Evolutionary conservation across 768 basidiomycete genomes (phyloP).

Genomic region (Lactarius quietus): DNA sequence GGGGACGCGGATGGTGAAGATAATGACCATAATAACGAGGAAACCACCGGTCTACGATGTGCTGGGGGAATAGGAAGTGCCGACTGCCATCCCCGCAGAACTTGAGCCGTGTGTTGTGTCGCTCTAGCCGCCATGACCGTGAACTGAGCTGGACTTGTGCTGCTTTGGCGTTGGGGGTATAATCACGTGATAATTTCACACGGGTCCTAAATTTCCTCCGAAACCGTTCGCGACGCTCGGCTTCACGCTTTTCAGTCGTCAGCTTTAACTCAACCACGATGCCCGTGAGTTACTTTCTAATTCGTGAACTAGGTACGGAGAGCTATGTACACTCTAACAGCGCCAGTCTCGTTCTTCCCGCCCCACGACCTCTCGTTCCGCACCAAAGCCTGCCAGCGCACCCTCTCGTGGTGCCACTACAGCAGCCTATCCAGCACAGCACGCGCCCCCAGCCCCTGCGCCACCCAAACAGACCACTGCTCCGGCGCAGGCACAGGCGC

Average conservation of each 20-base stretch:
- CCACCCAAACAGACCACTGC: conserved; percentile 30
- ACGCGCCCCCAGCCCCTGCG: conserved; percentile 38
- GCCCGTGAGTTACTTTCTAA: conserved; percentile 42
- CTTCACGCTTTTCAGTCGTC: conserved; percentile 7
- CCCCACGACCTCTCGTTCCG: conserved; percentile 40
- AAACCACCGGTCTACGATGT: conserved; percentile 22
- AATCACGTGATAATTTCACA: conserved; percentile 17
- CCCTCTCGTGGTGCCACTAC: conserved; percentile 34
- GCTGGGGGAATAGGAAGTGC: conserved; percentile 13
- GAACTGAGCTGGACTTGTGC: background rate
- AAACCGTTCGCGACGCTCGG: conserved; percentile 7
- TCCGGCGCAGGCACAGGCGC: conserved; percentile 30
- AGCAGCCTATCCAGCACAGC: conserved; percentile 30
- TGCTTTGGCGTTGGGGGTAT: background rate
- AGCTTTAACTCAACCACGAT: conserved; percentile 32
- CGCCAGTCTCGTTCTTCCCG: conserved; percentile 78
- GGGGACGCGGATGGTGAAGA: conserved; percentile 20
- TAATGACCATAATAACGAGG: conserved; percentile 28
- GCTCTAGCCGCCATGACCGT: conserved; percentile 11
- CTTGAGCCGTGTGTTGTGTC: conserved; percentile 12
- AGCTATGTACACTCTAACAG: conserved; percentile 36
- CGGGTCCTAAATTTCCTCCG: conserved; percentile 1
- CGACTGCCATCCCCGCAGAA: conserved; percentile 6
- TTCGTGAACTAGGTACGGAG: background rate
- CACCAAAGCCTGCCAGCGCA: conserved; percentile 45